phyloP scores from a whole-genome alignment of 805 yeast genomes.

The Kurtzmaniella cleridarum region DNA sequence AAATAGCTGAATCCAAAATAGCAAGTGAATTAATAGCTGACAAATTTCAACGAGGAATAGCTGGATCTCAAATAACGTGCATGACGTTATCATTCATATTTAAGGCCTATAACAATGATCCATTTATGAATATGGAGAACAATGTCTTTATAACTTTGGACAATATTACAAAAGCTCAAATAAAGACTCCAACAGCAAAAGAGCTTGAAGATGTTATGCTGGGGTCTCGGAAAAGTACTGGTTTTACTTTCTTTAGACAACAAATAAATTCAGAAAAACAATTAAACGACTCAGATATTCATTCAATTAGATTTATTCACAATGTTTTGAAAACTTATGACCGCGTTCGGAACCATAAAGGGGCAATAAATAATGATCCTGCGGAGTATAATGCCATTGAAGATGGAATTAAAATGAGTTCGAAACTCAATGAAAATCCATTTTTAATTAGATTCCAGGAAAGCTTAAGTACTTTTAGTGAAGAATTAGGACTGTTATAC shows the following conservation, averaged over 20 bases:
- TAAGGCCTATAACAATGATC: constrained; percentile 28
- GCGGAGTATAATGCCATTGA: constrained; percentile 2
- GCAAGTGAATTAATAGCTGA: too few species aligned
- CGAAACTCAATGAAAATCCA: not conserved
- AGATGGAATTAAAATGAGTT: not conserved
- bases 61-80: constrained; percentile 16
- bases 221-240: constrained; percentile 14
- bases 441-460: constrained; percentile 9
- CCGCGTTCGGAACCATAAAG: constrained; percentile 23
- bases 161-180: constrained; percentile 13
- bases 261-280: not conserved
- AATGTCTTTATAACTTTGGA: constrained; percentile 26
- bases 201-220: constrained; percentile 24
- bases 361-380: constrained; percentile 17
- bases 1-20: constrained; percentile 9
- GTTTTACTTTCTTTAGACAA: constrained; percentile 23
- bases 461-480: constrained; percentile 7
- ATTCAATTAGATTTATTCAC: constrained; percentile 27
- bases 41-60: not conserved
- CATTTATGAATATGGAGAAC: constrained; percentile 18
- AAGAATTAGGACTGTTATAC: constrained; percentile 5
- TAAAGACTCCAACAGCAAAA: constrained; percentile 15
- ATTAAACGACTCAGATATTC: constrained; percentile 21
- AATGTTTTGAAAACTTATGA: constrained; percentile 27
- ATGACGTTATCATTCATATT: constrained; percentile 32